Evolutionary conservation across 2,329 filamentous ascomycete genomes (phyloP).

Genomic region (Cercospora beticola): DNA sequence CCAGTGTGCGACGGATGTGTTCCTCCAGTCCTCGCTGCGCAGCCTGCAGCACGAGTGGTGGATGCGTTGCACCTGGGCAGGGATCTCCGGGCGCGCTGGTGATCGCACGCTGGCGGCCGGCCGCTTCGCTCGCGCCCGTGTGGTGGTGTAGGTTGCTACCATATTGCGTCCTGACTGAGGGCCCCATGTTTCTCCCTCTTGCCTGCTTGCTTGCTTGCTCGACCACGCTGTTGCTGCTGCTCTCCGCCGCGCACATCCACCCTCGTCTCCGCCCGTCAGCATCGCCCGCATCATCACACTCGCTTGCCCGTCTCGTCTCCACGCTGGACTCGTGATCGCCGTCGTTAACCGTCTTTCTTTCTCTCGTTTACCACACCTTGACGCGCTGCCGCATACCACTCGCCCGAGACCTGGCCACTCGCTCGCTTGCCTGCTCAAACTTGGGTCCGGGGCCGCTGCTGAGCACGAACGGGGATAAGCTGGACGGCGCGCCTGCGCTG

Average conservation of each 20-base stretch:
- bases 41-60: not conserved
- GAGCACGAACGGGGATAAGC: conserved; percentile 9
- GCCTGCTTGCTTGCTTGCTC: not conserved
- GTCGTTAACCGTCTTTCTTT: not conserved
- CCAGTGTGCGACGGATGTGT: not conserved
- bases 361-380: not conserved
- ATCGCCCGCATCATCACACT: conserved; percentile 2
- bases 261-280: conserved; percentile 12
- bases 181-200: conserved; percentile 3
- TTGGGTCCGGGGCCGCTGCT: not conserved
- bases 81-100: not conserved
- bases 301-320: conserved; percentile 13
- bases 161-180: not conserved
- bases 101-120: not conserved
- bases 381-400: conserved; percentile 4
- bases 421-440: not conserved
- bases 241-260: not conserved
- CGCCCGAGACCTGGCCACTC: not conserved
- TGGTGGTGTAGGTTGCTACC: not conserved
- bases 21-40: not conserved
- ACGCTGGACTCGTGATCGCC: not conserved
- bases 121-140: not conserved
- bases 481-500: conserved; percentile 7
- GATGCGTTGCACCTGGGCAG: not conserved
- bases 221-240: not conserved